Conservation (phyloP, 2,329 filamentous ascomycete genomes). For the Aureobasidium sp. region DNA sequence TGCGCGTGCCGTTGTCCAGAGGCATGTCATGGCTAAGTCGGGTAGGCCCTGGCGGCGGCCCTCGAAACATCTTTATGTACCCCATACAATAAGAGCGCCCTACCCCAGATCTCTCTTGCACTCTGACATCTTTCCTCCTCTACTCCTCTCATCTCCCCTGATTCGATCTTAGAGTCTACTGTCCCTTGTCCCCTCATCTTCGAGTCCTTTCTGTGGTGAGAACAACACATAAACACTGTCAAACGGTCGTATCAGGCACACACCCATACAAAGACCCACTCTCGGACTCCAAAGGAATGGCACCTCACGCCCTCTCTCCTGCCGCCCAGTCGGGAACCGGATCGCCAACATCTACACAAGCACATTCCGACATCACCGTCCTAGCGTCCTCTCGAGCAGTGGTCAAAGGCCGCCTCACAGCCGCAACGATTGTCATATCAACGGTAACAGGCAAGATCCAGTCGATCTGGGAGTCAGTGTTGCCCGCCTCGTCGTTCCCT, state of each 20-base stretch:
- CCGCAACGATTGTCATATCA: constrained; percentile 78
- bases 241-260: background rate
- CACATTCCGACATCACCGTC: constrained; percentile 38
- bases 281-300: background rate
- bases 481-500: constrained; percentile 72
- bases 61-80: constrained; percentile 8
- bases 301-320: constrained; percentile 13
- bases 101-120: constrained; percentile 12
- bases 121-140: background rate
- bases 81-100: constrained; percentile 12
- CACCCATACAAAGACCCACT: background rate
- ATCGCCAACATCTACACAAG: background rate
- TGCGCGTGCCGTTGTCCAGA: background rate
- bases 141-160: background rate
- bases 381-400: constrained; percentile 80
- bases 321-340: background rate
- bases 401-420: constrained; percentile 66
- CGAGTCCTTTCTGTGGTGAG: background rate
- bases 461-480: constrained; percentile 63
- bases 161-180: background rate
- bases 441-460: constrained; percentile 75
- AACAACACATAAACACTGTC: background rate
- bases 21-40: background rate
- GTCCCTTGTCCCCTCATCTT: background rate
- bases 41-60: background rate